Conservation (phyloP, 192 early-diverging fungal species). For the Rhizophagus sp. region DNA sequence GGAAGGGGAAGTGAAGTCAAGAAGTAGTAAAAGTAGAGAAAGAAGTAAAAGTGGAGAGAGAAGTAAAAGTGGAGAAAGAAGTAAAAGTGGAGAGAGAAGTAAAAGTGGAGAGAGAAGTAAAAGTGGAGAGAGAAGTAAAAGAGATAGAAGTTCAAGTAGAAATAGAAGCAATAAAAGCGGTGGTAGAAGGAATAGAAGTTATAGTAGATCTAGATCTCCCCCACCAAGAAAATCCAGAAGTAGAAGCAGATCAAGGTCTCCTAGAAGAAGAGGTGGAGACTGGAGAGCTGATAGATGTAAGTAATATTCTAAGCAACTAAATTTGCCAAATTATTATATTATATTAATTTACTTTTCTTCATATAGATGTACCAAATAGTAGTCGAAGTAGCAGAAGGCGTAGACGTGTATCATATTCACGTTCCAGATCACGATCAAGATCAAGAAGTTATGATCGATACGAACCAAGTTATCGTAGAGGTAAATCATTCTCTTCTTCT, state of each 20-base stretch:
- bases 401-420: neutral
- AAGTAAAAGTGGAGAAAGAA: constrained; percentile 4
- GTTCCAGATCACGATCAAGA: neutral
- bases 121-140: neutral
- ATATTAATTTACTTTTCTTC: neutral
- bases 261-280: neutral
- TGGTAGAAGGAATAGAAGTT: neutral
- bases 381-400: neutral
- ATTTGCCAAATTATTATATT: neutral
- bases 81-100: constrained; percentile 19
- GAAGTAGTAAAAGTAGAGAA: neutral
- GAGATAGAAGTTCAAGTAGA: constrained; percentile 30
- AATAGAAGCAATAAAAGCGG: constrained; percentile 7
- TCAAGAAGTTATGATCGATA: neutral
- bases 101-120: constrained; percentile 22
- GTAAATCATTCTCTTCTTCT: neutral
- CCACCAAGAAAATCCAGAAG: neutral
- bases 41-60: neutral
- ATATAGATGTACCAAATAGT: neutral
- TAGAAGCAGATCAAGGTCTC: neutral
- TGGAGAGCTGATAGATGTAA: constrained; percentile 4
- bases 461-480: neutral
- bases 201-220: constrained; percentile 6
- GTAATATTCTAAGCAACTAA: neutral
- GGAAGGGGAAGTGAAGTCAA: constrained; percentile 24